phyloP scores from a whole-genome alignment of 257 asterid genomes.

The Plantago major region DNA sequence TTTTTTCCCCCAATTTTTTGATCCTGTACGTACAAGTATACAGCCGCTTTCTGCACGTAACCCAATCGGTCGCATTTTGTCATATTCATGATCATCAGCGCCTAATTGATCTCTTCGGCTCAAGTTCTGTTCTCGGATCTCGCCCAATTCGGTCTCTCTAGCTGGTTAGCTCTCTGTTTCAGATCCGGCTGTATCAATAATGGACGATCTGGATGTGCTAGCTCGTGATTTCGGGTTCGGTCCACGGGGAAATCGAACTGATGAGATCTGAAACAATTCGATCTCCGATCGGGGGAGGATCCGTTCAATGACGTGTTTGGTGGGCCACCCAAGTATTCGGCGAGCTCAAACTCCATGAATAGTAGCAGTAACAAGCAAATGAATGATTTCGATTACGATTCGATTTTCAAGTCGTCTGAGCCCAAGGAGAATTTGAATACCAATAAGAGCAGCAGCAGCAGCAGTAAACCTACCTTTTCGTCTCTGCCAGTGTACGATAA shows the following conservation, averaged over 20 bases:
- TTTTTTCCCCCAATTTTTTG: constrained; percentile 8
- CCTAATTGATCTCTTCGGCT: constrained; percentile 20
- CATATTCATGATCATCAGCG: constrained; percentile 17
- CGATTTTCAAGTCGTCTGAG: constrained; percentile 39
- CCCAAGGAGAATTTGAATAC: constrained; percentile 16
- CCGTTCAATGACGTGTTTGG: constrained; percentile 69
- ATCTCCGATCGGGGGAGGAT: constrained; percentile 48
- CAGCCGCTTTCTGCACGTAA: no score
- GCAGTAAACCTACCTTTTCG: constrained; percentile 24
- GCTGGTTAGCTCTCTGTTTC: constrained; percentile 19
- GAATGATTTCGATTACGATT: constrained; percentile 65
- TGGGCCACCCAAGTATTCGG: constrained; percentile 59
- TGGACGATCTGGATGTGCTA: constrained; percentile 88
- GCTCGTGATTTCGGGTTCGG: constrained; percentile 71
- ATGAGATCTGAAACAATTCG: constrained; percentile 68
- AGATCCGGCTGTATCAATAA: constrained; percentile 43
- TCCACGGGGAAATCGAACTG: constrained; percentile 83
- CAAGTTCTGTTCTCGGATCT: constrained; percentile 1
- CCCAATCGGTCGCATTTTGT: not conserved
- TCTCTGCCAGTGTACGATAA: constrained; percentile 81
- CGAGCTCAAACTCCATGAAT: constrained; percentile 30
- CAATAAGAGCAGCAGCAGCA: constrained; percentile 18
- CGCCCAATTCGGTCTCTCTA: constrained; percentile 16
- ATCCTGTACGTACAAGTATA: no score
- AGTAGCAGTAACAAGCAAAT: constrained; percentile 12